Evolutionary conservation across 2,329 filamentous ascomycete genomes (phyloP).

Genomic region (Colletotrichum musicola): DNA sequence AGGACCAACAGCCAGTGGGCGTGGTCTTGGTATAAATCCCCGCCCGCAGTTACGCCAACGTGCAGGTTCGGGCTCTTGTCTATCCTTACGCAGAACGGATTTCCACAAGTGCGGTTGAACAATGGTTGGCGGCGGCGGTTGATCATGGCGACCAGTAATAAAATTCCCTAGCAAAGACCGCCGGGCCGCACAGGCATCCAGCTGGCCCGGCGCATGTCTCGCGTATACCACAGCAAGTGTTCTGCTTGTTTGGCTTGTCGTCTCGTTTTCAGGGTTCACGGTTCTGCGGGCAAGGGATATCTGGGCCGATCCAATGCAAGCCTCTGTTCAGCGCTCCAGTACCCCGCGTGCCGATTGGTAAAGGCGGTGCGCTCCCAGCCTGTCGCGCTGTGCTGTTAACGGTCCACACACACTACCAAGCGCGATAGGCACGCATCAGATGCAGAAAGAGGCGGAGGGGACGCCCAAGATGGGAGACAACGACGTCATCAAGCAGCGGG

Average conservation of each 20-base stretch:
- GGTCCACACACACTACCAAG: conserved; percentile 38
- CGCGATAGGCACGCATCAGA: conserved; percentile 1
- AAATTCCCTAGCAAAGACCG: conserved; percentile 25
- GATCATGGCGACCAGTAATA: conserved; percentile 34
- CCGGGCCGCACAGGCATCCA: conserved; percentile 38
- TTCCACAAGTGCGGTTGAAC: conserved; percentile 33
- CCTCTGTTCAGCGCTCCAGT: conserved; percentile 19
- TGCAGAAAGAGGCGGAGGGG: conserved; percentile 27
- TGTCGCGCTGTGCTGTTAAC: conserved; percentile 12
- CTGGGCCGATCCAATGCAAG: conserved; percentile 39
- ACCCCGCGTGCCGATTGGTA: conserved; percentile 39
- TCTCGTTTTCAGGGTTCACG: conserved; percentile 40
- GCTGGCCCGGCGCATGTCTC: conserved; percentile 38
- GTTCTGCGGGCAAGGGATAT: conserved; percentile 36
- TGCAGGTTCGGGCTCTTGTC: conserved; percentile 15
- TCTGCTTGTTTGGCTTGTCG: conserved; percentile 2
- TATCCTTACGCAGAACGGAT: conserved; percentile 10
- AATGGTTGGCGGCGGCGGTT: conserved; percentile 31
- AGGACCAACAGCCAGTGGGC: conserved; percentile 16
- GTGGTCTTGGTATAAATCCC: conserved; percentile 14
- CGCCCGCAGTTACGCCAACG: conserved; percentile 20
- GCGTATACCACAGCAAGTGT: conserved; percentile 1
- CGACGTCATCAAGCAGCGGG: conserved; percentile 35
- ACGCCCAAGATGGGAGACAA: conserved; percentile 10
- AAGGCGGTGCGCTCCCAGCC: conserved; percentile 4